Base-by-base conservation (phyloP, 2,329 filamentous ascomycete species). In the Hymenoscyphus linearis region DNA sequence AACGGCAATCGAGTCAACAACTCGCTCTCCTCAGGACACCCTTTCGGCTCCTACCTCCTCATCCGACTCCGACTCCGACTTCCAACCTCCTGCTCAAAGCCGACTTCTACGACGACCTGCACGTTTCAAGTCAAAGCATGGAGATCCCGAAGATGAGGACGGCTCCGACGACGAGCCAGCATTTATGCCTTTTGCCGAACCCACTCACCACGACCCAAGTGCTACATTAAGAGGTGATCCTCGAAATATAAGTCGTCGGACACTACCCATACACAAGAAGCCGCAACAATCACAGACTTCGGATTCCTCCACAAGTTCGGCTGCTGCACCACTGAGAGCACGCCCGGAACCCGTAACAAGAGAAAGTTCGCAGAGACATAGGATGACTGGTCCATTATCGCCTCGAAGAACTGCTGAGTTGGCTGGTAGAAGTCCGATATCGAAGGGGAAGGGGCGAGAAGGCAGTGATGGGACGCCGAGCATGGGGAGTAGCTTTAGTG, bases 401-500 rank as follows among this genome's bases (percentile, higher is more conserved):
- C 85, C 86, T 1, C 81, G 82, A 25, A 80, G 85, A 26, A 81
- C 81, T 14, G 78, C 81, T 6, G 86, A 88, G 58, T 69, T 87
- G 55, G 78, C 81, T 2, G 80, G 80, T 27, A 76, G 82, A 52
- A 85, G 81, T 67, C 82, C 84, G 1, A 74, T 76, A 9, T 76
- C 75, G 9, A 81, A 80, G 62, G 77, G 76, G 31, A 80, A 81
- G 67, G 79, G 77, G 0, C 79, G 80, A 13, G 85, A 88, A 64
- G 84, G 84, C 13, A 91, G 87, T 69, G 88, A 91, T 64, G 87
- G 87, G 14, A 88, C 86, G 14, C 88, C 87, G 1, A 91, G 88
- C 68, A 91, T 92, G 85, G 89, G 90, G 1, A 93, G 90, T 73
- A 93, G 89, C 68, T 95, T 91, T 69, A 93, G 89, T 74, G 91